Percentiles rank a stretch among this genome's conserved stretches.
phyloP scores from a whole-genome alignment of 2,329 filamentous ascomycete species.

The Arthroderma sp. region DNA sequence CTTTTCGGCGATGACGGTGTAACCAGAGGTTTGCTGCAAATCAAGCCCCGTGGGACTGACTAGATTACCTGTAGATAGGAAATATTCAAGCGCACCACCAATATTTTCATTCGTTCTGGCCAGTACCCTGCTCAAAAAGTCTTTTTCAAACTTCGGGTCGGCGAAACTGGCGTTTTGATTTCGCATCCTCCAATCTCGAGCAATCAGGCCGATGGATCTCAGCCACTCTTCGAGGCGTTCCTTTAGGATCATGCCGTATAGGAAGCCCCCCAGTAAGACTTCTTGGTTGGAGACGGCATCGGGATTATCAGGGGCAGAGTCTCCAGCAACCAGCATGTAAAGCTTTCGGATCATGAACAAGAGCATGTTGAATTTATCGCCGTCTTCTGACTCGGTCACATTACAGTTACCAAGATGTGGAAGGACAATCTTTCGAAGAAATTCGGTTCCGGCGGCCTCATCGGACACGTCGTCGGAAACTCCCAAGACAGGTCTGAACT shows the following conservation, averaged over 20 bases:
- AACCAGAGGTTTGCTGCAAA: constrained; percentile 86
- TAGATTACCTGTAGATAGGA: constrained; percentile 88
- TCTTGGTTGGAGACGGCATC: constrained; percentile 96
- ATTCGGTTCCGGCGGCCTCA: constrained; percentile 81
- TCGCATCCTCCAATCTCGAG: constrained; percentile 42
- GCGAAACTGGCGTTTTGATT: constrained; percentile 50
- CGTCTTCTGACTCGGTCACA: constrained; percentile 70
- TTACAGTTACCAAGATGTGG: constrained; percentile 80
- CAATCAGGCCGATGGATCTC: constrained; percentile 43
- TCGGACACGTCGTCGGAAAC: constrained; percentile 74
- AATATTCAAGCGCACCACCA: constrained; percentile 80
- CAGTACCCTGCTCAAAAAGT: constrained; percentile 68
- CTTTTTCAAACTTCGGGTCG: constrained; percentile 61
- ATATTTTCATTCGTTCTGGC: constrained; percentile 76
- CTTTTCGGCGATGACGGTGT: constrained; percentile 94
- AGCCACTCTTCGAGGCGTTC: constrained; percentile 87
- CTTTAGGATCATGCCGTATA: constrained; percentile 93
- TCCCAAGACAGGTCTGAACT: constrained; percentile 78
- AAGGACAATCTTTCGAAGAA: constrained; percentile 76
- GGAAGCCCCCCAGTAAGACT: constrained; percentile 78
- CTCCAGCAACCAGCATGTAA: constrained; percentile 81
- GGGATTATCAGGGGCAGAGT: constrained; percentile 87
- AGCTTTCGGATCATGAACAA: constrained; percentile 95
- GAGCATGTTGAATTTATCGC: constrained; percentile 86
- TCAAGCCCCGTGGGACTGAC: constrained; percentile 84